phyloP scores from a whole-genome alignment of 2,329 filamentous ascomycete species.

The Pseudogymnoascus sp. region DNA sequence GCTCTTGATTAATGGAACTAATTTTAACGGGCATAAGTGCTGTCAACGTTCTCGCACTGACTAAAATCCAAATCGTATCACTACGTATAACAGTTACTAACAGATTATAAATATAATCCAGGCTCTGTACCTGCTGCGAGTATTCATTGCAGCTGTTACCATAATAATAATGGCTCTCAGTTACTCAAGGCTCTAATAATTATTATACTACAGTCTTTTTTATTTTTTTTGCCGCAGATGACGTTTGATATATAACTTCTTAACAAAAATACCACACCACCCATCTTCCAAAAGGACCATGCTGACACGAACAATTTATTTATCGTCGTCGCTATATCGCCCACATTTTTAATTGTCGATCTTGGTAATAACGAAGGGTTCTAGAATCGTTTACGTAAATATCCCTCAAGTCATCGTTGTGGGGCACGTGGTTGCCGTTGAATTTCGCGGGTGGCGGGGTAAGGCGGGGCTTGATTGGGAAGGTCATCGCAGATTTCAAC shows the following conservation, averaged over 20 bases:
- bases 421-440: constrained; percentile 1
- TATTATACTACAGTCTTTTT: not conserved
- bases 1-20: not conserved
- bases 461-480: not conserved
- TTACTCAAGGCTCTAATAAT: not conserved
- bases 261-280: not conserved
- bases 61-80: too few relatives aligned
- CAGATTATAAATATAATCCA: too few relatives aligned
- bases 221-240: not conserved
- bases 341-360: not conserved
- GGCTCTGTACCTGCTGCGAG: too few relatives aligned
- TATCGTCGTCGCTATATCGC: not conserved
- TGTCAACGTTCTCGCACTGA: too few relatives aligned
- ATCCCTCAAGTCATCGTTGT: constrained; percentile 3
- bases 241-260: not conserved
- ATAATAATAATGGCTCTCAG: not conserved
- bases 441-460: constrained; percentile 1
- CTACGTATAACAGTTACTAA: too few relatives aligned
- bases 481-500: constrained; percentile 5
- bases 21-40: too few relatives aligned
- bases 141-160: too few relatives aligned
- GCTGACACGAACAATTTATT: not conserved
- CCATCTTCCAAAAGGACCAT: not conserved
- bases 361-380: not conserved
- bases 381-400: constrained; percentile 4